Evolutionary conservation across 2,329 filamentous ascomycete species (phyloP), one percentile per base, ranked within the genome.

Genomic region (Saccharata proteae): DNA sequence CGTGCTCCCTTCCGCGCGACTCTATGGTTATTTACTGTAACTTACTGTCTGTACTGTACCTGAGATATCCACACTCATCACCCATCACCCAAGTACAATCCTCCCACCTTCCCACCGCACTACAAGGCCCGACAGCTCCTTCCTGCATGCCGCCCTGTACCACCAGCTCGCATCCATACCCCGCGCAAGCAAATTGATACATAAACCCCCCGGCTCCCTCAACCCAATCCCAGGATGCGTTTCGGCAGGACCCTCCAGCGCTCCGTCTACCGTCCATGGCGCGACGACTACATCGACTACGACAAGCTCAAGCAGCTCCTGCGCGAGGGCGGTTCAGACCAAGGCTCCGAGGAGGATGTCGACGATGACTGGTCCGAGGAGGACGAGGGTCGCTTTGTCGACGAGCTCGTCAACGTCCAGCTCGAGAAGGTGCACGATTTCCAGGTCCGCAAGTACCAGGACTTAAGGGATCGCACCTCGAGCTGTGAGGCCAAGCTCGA

Each of bases 251-350:
- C 84, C 30, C 71, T 98, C 38, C 74, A 77, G 48, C 72, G 74
- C 48, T 77, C 82, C 37, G 67, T 82, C 46, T 90, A 96, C 56
- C 61, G 71, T 44, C 84, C 85, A 51, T 98, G 88, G 88, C 81
- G 80, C 57, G 81, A 79, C 54, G 72, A 92, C 50, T 96, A 98
- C 65, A 83, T 98, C 52, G 86, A 96, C 64, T 98, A 98, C 59
- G 64, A 71, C 46, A 93, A 88, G 69, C 76, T 98, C 43, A 96
- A 96, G 69, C 69, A 70, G 48, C 69, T 98, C 37, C 65, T 98
- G 38, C 79, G 83, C 41, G 90, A 96, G 55, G 48, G 46, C 35
- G 65, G 69, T 42, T 65, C 60, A 24, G 59, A 54, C 20, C 55
- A 51, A 13, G 48, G 63, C 56, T 42, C 48, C 18, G 58, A 56